Conservation (phyloP, 2,329 filamentous ascomycete genomes). For the Cladosporium halotolerans region DNA sequence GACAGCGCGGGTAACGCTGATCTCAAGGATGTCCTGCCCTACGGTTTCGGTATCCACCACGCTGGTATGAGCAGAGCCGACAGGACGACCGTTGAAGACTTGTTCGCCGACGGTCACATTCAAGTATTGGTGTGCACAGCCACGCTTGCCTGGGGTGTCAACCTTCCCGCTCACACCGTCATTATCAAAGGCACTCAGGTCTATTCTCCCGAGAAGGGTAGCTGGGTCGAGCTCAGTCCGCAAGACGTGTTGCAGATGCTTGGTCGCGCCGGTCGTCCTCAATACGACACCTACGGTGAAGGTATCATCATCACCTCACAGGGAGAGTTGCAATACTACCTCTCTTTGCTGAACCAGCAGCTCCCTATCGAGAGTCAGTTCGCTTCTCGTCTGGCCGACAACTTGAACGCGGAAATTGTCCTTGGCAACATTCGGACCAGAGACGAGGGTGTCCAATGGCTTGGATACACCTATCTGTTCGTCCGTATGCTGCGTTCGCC, state of each 20-base stretch:
- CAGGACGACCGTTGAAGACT: conserved; percentile 87
- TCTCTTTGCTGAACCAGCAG: conserved; percentile 94
- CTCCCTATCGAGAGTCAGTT: conserved; percentile 96
- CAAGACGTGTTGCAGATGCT: conserved; percentile 99
- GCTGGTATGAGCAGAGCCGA: conserved; percentile 96
- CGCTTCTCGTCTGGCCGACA: conserved; percentile 86
- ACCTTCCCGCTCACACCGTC: conserved; percentile 92
- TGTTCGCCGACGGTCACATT: conserved; percentile 85
- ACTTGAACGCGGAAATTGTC: conserved; percentile 92
- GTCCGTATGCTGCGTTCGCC: conserved; percentile 96
- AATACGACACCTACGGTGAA: conserved; percentile 96
- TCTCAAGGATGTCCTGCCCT: conserved; percentile 88
- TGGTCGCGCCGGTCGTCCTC: conserved; percentile 89
- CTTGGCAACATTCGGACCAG: conserved; percentile 85
- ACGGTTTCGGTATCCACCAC: conserved; percentile 97
- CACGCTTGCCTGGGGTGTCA: conserved; percentile 98
- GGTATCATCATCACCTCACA: conserved; percentile 98
- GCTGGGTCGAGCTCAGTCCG: conserved; percentile 94
- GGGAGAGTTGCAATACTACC: conserved; percentile 90
- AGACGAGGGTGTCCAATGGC: conserved; percentile 97
- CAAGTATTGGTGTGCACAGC: conserved; percentile 96
- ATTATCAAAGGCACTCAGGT: conserved; percentile 98
- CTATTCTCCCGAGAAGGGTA: conserved; percentile 97
- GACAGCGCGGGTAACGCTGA: conserved; percentile 77
- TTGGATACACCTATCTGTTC: conserved; percentile 96